Evolutionary conservation across 2,329 filamentous ascomycete genomes (phyloP), one percentile per base, ranked within the genome.

Genomic region (Fusarium clavum): DNA sequence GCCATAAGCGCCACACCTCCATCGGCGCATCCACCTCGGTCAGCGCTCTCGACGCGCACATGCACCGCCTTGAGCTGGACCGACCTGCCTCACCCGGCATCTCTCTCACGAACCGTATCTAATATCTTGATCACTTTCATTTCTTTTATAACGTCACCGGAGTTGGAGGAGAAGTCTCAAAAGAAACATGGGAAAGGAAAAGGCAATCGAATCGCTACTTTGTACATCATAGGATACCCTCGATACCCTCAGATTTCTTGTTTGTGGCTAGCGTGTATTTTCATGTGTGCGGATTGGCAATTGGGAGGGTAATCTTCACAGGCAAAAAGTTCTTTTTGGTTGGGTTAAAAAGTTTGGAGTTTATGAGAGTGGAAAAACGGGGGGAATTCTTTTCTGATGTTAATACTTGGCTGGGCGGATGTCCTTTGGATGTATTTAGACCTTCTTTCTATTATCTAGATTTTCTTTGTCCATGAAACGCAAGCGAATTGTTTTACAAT

Each of bases 21-120:
- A 72, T 68, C 1, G 71, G 73, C 20, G 62, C 64, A 3, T 67
- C 64, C 24, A 66, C 72, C 0, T 77, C 75, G 1, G 61, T 68
- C 11, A 70, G 69, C 22, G 71, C 70, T 3, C 64, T 76, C n/a
- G 70, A 73, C 12, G 67, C 51, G 5, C 68, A 69, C 45, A 76
- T 77, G 74, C 67, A 74, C 32, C 70, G 73, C 1, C 62, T 77
- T n/a, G 71, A 76, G n/a, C 69, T 77, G 5, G 75, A 75, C 6
- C 74, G 75, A 3, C 70, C 75, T 6, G 73, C 71, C 1, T 77
- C 75, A 4, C 75, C 75, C 7, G 75, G 75, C 24, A 74, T 77
- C 38, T 58, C 70, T n/a, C 58, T 77, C 27, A 77, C 73, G 9
- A 75, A 76, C 69, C 66, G 70, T 6, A 72, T 76, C 47, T 76